Evolutionary conservation across 495 filamentous ascomycete genomes (phyloP).

Genomic region (Tuber magnatum): DNA sequence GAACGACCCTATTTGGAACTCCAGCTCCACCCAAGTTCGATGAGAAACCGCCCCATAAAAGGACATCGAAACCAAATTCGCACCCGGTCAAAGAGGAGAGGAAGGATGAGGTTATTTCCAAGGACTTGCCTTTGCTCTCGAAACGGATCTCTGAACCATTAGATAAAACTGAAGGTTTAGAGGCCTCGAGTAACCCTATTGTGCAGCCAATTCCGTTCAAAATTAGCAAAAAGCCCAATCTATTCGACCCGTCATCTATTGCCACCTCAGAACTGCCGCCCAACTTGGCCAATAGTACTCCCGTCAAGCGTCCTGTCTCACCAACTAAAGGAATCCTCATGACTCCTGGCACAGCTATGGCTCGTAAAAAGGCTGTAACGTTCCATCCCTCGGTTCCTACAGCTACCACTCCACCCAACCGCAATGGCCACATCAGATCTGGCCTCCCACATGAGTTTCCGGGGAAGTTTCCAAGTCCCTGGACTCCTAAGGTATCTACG

Average conservation of each 20-base stretch:
- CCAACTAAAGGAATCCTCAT: conserved; percentile 75
- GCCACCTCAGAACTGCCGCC: conserved; percentile 40
- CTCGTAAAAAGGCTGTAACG: conserved; percentile 76
- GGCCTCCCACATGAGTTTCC: conserved; percentile 51
- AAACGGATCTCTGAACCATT: neutral
- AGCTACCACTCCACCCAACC: conserved; percentile 33
- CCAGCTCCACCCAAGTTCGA: conserved; percentile 49
- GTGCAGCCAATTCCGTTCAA: conserved; percentile 32
- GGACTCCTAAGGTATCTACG: conserved; percentile 47
- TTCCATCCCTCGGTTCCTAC: conserved; percentile 50
- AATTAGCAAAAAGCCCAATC: conserved; percentile 28
- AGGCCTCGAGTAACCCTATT: conserved; percentile 7
- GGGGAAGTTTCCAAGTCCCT: conserved; percentile 60
- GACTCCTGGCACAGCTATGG: conserved; percentile 75
- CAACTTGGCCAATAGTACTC: conserved; percentile 38
- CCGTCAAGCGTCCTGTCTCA: conserved; percentile 46
- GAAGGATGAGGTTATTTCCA: conserved; percentile 14
- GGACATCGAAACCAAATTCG: conserved; percentile 15
- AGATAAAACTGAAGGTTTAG: conserved; percentile 8
- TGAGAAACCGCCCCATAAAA: conserved; percentile 17
- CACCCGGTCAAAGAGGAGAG: conserved; percentile 28
- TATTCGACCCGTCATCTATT: conserved; percentile 32
- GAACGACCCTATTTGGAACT: conserved; percentile 83
- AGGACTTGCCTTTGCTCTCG: conserved; percentile 13
- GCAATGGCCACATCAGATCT: conserved; percentile 44